Evolutionary conservation across 2,329 filamentous ascomycete species (phyloP).

Genomic region (Coniochaeta pulveracea): DNA sequence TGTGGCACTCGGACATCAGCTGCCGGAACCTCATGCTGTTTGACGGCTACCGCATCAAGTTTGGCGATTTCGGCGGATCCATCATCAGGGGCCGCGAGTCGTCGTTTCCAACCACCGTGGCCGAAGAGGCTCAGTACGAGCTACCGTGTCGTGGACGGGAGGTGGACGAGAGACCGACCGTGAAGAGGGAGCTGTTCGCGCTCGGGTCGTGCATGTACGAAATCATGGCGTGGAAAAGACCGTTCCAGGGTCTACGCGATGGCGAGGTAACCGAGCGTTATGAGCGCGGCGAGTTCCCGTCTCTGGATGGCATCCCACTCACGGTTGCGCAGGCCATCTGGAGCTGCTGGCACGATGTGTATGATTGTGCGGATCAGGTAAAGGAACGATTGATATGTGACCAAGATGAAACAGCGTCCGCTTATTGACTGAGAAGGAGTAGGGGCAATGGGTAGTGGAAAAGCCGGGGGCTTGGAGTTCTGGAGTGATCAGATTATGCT

Average conservation of each 20-base stretch:
- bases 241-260: not conserved
- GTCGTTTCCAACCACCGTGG: not conserved
- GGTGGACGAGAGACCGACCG: not conserved
- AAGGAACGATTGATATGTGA: no score
- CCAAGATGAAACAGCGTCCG: no score
- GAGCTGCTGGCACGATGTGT: not conserved
- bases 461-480: no score
- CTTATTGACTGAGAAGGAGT: no score
- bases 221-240: conserved; percentile 4
- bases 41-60: conserved; percentile 4
- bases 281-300: not conserved
- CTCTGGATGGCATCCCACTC: not conserved
- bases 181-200: conserved; percentile 5
- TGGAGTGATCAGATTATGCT: no score
- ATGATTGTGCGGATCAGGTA: not conserved
- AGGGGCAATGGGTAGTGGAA: no score
- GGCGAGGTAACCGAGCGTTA: not conserved
- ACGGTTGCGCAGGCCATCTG: not conserved
- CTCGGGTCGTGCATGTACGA: conserved; percentile 5
- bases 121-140: not conserved
- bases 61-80: conserved; percentile 6
- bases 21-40: conserved; percentile 5
- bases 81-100: not conserved
- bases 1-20: conserved; percentile 4
- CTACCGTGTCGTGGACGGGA: not conserved